phyloP scores from a whole-genome alignment of 352 stramenopile species.

The Thalassiosira allenii region DNA sequence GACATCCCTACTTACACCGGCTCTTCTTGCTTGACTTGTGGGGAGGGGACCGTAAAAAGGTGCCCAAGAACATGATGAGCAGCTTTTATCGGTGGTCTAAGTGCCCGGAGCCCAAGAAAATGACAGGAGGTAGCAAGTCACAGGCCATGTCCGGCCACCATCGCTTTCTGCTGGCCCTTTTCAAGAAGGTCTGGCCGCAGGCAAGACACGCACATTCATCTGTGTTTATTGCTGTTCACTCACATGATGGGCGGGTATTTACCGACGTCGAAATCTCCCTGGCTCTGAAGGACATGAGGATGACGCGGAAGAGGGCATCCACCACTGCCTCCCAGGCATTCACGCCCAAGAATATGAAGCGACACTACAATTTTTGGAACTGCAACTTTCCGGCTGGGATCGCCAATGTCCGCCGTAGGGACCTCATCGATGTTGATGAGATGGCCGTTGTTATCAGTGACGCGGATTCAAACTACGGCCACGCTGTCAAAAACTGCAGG shows the following conservation, averaged over 20 bases:
- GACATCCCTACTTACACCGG: neutral
- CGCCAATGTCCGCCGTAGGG: neutral
- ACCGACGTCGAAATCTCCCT: neutral
- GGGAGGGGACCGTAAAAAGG: neutral
- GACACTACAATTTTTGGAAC: slow-evolving; percentile 5
- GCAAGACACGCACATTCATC: neutral
- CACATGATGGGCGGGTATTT: neutral
- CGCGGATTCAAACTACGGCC: neutral
- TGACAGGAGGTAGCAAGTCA: neutral
- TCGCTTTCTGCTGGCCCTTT: slow-evolving; percentile 1
- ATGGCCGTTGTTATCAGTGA: neutral
- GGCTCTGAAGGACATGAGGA: neutral
- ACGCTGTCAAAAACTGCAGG: neutral
- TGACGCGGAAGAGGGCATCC: slow-evolving; percentile 7
- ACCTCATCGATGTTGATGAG: slow-evolving; percentile 12
- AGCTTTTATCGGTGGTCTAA: neutral
- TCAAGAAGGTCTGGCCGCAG: slow-evolving; percentile 11
- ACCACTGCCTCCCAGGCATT: slow-evolving; percentile 21
- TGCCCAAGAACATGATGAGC: neutral
- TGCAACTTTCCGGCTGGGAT: slow-evolving; percentile 1
- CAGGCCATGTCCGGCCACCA: neutral
- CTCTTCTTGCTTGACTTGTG: neutral
- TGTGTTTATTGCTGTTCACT: neutral
- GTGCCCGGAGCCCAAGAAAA: neutral
- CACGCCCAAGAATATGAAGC: neutral